These are phyloP conservation scores for Mucor mucedo DNA, from an alignment of 371 early-diverging fungal species.

Conservation along the genomic window DNA sequence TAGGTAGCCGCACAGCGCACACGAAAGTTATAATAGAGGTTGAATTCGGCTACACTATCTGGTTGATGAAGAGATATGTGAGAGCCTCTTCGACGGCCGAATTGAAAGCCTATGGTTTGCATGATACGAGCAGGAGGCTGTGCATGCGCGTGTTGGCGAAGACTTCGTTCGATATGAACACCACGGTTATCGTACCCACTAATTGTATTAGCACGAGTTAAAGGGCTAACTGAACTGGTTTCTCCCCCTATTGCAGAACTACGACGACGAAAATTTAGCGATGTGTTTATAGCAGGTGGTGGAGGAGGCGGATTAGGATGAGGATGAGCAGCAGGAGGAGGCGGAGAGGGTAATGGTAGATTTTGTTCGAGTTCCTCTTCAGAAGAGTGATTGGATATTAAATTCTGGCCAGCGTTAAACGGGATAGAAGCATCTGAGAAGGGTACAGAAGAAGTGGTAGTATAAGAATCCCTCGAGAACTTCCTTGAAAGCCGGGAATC, in stretches of 20 bases:
- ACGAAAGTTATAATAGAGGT: slow-evolving; percentile 22
- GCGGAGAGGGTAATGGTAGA: too few species aligned
- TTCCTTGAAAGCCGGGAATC: slow-evolving; percentile 10
- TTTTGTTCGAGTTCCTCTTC: background rate
- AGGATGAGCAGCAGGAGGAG: too few species aligned
- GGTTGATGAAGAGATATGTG: slow-evolving; percentile 13
- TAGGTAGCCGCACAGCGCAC: slow-evolving; percentile 45
- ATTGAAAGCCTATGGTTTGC: slow-evolving; percentile 3
- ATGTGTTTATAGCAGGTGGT: too few species aligned
- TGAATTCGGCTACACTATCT: slow-evolving; percentile 14
- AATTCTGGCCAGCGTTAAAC: background rate
- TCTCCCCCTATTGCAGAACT: too few species aligned
- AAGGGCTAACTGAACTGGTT: too few species aligned
- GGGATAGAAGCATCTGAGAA: background rate
- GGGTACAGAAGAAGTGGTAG: slow-evolving; percentile 20
- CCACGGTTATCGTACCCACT: slow-evolving; percentile 10
- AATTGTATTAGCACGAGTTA: slow-evolving; percentile 4
- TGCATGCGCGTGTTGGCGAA: slow-evolving; percentile 9
- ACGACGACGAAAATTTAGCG: too few species aligned
- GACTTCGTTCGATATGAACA: slow-evolving; percentile 7
- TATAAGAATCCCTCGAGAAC: slow-evolving; percentile 15
- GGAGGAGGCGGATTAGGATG: too few species aligned
- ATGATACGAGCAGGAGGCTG: slow-evolving; percentile 13
- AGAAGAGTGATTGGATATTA: background rate
- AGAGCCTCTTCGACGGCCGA: slow-evolving; percentile 19